Percentiles rank a stretch among this genome's conserved stretches.
These are phyloP conservation scores for Myxozyma neglecta DNA, from an alignment of 805 yeast genomes.

Conservation along the genomic window DNA sequence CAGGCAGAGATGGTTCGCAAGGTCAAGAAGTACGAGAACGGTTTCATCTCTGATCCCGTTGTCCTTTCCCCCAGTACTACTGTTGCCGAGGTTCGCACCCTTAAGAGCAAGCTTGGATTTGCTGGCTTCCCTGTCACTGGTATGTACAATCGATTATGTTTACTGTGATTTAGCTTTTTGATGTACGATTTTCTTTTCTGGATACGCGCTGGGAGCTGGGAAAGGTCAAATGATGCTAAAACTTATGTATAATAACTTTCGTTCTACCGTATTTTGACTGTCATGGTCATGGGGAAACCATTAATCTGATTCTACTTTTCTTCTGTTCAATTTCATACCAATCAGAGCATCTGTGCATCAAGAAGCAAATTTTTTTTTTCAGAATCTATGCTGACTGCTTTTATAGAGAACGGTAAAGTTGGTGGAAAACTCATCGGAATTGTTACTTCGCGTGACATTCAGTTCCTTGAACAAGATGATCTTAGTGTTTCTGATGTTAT, in stretches of 20 bases:
- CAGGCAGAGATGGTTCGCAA: conserved; percentile 98
- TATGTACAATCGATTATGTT: conserved; percentile 51
- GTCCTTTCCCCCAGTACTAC: conserved; percentile 75
- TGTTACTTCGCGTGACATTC: conserved; percentile 94
- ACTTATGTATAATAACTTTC: conserved; percentile 74
- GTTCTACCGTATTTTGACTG: conserved; percentile 83
- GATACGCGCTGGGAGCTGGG: not conserved
- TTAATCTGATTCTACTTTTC: conserved; percentile 16
- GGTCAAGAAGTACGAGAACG: conserved; percentile 96
- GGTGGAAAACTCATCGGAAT: conserved; percentile 93
- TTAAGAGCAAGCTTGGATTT: conserved; percentile 77
- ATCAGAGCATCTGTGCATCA: too few relatives aligned
- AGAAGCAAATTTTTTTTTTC: too few relatives aligned
- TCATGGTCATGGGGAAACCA: conserved; percentile 32
- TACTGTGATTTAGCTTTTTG: not conserved
- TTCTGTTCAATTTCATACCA: not conserved
- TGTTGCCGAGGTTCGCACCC: conserved; percentile 73
- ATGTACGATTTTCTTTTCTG: not conserved
- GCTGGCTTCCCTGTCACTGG: conserved; percentile 99
- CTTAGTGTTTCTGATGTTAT: conserved; percentile 72
- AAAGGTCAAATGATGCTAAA: conserved; percentile 34
- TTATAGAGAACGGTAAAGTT: conserved; percentile 73
- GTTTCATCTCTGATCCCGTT: conserved; percentile 92
- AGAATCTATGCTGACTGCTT: conserved; percentile 29
- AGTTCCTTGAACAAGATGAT: conserved; percentile 77